Evolutionary conservation across 371 early-diverging fungal genomes (phyloP), one percentile per base, ranked within the genome.

Genomic region (Mucor plumbeus): DNA sequence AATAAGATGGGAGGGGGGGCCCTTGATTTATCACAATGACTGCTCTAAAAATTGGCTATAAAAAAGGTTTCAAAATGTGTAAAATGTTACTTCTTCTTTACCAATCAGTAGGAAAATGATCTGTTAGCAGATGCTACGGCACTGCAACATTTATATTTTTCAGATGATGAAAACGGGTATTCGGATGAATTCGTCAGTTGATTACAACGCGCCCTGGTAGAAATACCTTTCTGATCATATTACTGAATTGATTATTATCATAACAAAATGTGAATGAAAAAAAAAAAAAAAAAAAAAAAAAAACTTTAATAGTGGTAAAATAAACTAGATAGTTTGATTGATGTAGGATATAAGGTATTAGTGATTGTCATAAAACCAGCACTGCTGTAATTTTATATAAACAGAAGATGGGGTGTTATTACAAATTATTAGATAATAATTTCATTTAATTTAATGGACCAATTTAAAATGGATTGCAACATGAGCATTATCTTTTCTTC

Each of bases 401-500:
- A 34, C 10, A 9, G 11, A 4, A 14, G 44, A 14, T 0, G 1
- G 13, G 5, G 26, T 50, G 11, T 54, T 33, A 31, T 5, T 33
- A 54, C 54, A 54, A 54, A 34, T 54, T 54, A 54, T 17, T 31
- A 34, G 4, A 26, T 26, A 3, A 1, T n/a, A 11, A 54, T 15
- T 54, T 26, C 43, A 59, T 56, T 59, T 43, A 56, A 40, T n/a
- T 61, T 61, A 38, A 62, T 44, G 17, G 76, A 69, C 76, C 72
- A 72, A 7, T 65, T 58, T 5, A 75, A 77, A 44, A 82, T 80
- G 9, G 77, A 64, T 38, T 78, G 71, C 36, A 88, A 70, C 85
- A 88, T 83, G 50, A 79, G 65, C 62, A 81, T 65, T 53, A 88
- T 84, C 68, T 85, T 88, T 6, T 76, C 80, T 66, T 88, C 86